Conservation (phyloP, 208 protist species). For the Leishmania major region DNA sequence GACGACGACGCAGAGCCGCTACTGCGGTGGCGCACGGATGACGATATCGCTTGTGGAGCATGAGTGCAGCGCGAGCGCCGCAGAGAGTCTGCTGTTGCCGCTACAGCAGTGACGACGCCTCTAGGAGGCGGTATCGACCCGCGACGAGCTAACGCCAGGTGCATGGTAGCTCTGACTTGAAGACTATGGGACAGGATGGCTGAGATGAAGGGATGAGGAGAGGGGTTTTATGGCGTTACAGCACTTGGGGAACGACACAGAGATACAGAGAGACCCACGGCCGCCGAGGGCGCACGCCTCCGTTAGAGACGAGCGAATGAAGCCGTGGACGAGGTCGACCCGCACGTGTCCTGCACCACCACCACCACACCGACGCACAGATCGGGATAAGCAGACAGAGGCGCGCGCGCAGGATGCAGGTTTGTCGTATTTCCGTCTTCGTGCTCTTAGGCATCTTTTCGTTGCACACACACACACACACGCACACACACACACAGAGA, state of each 20-base stretch:
- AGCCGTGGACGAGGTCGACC: not conserved
- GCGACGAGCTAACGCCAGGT: not conserved
- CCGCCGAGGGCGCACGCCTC: not conserved
- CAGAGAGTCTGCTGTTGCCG: not conserved
- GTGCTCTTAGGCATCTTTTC: no score
- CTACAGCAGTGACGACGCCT: not conserved
- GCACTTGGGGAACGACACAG: not conserved
- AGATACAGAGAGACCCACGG: not conserved
- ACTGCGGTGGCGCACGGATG: slow-evolving; percentile 1
- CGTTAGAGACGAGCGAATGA: not conserved
- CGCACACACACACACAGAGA: not conserved
- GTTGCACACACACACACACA: not conserved
- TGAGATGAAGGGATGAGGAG: not conserved
- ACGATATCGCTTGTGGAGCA: not conserved
- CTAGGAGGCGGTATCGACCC: not conserved
- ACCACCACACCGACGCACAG: not conserved
- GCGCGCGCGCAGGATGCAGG: not conserved
- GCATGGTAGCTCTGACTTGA: not conserved
- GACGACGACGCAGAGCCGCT: not conserved
- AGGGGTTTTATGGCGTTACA: not conserved
- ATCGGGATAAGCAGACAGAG: not conserved
- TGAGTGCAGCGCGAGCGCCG: not conserved
- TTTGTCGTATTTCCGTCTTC: no score
- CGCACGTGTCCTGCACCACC: not conserved
- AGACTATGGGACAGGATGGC: not conserved